Base-by-base conservation (phyloP, 2,329 filamentous ascomycete genomes). In the Talaromyces sp. region DNA sequence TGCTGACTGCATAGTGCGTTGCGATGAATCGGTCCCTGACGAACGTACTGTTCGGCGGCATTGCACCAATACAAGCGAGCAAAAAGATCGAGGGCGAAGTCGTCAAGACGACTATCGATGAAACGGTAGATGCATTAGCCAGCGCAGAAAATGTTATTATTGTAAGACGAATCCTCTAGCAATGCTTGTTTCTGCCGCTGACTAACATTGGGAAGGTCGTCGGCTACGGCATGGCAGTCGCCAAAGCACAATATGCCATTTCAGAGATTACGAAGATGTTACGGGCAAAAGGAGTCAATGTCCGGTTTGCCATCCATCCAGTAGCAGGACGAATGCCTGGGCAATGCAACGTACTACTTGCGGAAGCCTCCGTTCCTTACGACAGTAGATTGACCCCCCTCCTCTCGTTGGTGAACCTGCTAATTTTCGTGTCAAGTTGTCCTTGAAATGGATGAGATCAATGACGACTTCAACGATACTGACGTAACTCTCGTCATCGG, bases 381-480 rank as follows among this genome's bases (percentile, higher is more conserved):
- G 92, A 96, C 69, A 93, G 78, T 80, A 72, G 67, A 77, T 71
- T 23, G n/a, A 11, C 28, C 21, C 16, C n/a, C 28, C 11, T 11
- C n/a, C 5, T 56, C n/a, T 16, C 14, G 2, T 7, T 18, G 4
- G 33, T 48, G 12, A n/a, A 23, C 14, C 33, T 42, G 42, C 42
- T 66, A 21, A 56, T 23, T 54, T 68, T 70, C 64, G 69, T 64
- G 60, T 33, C 56, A 46, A 79, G 79, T 96, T 62, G 92, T 96
- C 31, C 83, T 96, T 52, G 92, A 96, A 77, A 96, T 96, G 92
- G 92, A 96, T 69, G 92, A 96, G 80, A 96, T 96, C 78, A 96
- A 96, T 75, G 92, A 96, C 66, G 92, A 96, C 70, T 96, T 96
- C 74, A 76, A 82, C 6, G 89, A 95, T 31, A 96, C 92, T 0